Evolutionary conservation across 441 rosid genomes (phyloP).

Genomic region (Rhodomyrtus psidioides): DNA sequence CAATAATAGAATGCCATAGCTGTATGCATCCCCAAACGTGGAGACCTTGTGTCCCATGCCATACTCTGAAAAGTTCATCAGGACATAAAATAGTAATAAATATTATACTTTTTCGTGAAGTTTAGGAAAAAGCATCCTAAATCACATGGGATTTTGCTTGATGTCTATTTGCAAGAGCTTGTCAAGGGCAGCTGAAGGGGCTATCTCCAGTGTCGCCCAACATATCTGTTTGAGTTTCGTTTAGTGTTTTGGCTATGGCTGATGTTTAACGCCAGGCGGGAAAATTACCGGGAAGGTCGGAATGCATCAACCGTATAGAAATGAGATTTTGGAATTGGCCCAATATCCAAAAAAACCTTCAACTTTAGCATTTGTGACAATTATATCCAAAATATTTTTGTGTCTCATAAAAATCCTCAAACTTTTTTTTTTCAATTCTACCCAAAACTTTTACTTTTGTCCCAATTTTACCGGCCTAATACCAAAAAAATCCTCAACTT

Average conservation of each 20-base stretch:
- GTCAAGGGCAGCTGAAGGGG: background rate
- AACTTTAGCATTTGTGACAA: no score
- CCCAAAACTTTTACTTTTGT: no score
- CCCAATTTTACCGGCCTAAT: no score
- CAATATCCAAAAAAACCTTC: no score
- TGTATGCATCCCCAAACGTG: background rate
- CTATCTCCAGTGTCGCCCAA: accelerated
- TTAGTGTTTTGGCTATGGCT: background rate
- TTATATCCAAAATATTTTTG: no score
- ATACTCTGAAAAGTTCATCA: background rate
- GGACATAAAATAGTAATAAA: background rate
- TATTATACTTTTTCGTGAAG: background rate
- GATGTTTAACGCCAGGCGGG: accelerated
- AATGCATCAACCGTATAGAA: background rate
- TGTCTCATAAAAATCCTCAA: no score
- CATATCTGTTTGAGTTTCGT: background rate
- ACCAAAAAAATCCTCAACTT: no score
- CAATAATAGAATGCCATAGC: background rate
- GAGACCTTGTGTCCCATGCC: background rate
- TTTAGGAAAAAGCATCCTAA: background rate
- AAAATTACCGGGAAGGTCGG: no score
- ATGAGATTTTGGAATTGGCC: no score
- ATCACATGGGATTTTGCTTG: background rate
- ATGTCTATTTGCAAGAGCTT: background rate
- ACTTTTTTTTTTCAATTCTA: no score